phyloP scores from a whole-genome alignment of 192 early-diverging fungal genomes.

The Podochytrium sp. region DNA sequence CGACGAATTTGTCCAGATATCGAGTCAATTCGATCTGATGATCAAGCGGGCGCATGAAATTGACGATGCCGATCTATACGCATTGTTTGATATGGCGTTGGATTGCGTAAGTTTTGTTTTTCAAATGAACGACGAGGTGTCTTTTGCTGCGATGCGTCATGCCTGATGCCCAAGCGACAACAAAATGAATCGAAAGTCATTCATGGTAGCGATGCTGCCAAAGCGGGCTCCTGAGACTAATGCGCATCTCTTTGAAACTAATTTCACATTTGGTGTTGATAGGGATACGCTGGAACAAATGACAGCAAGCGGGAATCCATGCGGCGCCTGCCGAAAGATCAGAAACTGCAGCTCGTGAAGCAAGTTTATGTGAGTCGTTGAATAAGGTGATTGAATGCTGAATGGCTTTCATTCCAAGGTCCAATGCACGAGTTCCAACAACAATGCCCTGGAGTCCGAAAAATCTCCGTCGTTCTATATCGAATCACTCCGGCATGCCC shows the following conservation, averaged over 20 bases:
- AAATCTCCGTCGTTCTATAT: slow-evolving; percentile 42
- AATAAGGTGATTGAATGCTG: neutral
- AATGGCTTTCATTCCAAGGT: neutral
- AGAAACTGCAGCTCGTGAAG: slow-evolving; percentile 41
- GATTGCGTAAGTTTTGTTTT: slow-evolving; percentile 44
- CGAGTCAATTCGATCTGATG: slow-evolving; percentile 13
- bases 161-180: neutral
- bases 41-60: slow-evolving; percentile 5
- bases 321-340: slow-evolving; percentile 41
- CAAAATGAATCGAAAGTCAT: neutral
- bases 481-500: slow-evolving; percentile 35
- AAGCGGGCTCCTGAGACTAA: neutral
- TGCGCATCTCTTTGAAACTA: too few relatives aligned
- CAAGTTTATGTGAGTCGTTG: slow-evolving; percentile 34
- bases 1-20: slow-evolving; percentile 15
- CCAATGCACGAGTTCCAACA: slow-evolving; percentile 2
- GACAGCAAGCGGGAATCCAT: slow-evolving; percentile 35
- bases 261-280: too few relatives aligned
- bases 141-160: neutral
- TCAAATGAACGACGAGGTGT: neutral
- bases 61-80: slow-evolving; percentile 18
- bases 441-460: slow-evolving; percentile 23
- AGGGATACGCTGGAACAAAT: too few relatives aligned
- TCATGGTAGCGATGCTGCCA: neutral
- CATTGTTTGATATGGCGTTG: slow-evolving; percentile 45